Conservation (phyloP, 2,329 filamentous ascomycete genomes). For the Mariannaea elegans region DNA sequence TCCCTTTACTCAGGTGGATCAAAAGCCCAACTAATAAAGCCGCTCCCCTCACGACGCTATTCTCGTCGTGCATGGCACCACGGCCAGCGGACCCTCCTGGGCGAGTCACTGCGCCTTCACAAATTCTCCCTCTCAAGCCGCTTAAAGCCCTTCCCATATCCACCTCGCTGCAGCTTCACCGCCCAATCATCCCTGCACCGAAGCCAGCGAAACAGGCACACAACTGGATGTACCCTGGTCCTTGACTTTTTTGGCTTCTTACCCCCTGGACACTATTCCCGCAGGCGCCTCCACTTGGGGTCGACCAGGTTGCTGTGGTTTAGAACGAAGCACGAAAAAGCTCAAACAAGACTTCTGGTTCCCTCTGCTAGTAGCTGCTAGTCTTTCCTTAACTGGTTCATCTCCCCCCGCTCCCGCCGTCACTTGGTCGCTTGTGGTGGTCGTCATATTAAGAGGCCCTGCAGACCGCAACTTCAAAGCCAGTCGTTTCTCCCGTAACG, state of each 20-base stretch:
- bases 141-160: slow-evolving; percentile 12
- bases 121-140: slow-evolving; percentile 6
- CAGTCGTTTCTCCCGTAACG: slow-evolving; percentile 32
- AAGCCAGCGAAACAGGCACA: slow-evolving; percentile 17
- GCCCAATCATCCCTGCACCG: slow-evolving; percentile 34
- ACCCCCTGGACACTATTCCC: slow-evolving; percentile 18
- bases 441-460: slow-evolving; percentile 23
- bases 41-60: slow-evolving; percentile 31
- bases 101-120: slow-evolving; percentile 21
- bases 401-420: too few relatives aligned
- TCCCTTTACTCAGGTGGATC: slow-evolving; percentile 1
- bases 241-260: slow-evolving; percentile 3
- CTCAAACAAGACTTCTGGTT: neutral
- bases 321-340: neutral
- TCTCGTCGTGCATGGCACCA: slow-evolving; percentile 39
- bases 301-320: slow-evolving; percentile 12
- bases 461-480: slow-evolving; percentile 42
- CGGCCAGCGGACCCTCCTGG: slow-evolving; percentile 15
- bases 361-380: neutral
- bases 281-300: slow-evolving; percentile 17
- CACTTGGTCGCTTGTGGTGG: neutral
- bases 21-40: neutral
- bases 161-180: slow-evolving; percentile 32
- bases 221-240: slow-evolving; percentile 1
- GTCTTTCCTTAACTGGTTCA: neutral